phyloP scores from a whole-genome alignment of 768 basidiomycete species.

The Phylloporus sp. region DNA sequence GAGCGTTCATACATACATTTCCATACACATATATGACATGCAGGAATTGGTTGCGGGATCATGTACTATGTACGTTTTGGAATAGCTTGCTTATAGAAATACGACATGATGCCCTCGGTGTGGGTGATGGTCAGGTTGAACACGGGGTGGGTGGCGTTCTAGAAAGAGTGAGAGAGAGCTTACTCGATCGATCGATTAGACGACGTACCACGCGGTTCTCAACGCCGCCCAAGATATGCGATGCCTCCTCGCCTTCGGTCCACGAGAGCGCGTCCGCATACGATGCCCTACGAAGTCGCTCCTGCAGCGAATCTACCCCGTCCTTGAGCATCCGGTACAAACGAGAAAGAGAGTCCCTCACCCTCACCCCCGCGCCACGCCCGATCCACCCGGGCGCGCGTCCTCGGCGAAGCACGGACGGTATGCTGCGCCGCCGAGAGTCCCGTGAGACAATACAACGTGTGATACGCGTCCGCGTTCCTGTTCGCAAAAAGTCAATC shows the following conservation, averaged over 20 bases:
- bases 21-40: no score
- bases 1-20: not conserved
- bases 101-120: slow-evolving; percentile 57
- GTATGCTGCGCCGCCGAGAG: slow-evolving; percentile 85
- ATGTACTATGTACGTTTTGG: slow-evolving; percentile 33
- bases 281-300: slow-evolving; percentile 37
- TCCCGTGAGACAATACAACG: slow-evolving; percentile 87
- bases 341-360: not conserved
- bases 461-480: slow-evolving; percentile 92
- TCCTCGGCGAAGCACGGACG: slow-evolving; percentile 44
- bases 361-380: slow-evolving; percentile 36
- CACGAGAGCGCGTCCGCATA: slow-evolving; percentile 59
- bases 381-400: slow-evolving; percentile 30
- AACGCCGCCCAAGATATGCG: slow-evolving; percentile 52
- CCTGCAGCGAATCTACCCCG: slow-evolving; percentile 20
- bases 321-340: slow-evolving; percentile 5
- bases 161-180: slow-evolving; percentile 32
- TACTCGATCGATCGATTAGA: not conserved
- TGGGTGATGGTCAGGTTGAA: slow-evolving; percentile 73
- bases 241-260: slow-evolving; percentile 60
- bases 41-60: no score
- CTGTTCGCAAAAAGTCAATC: no score
- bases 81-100: slow-evolving; percentile 64
- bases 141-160: slow-evolving; percentile 82
- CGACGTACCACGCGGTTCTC: slow-evolving; percentile 56